Conservation (phyloP, 2,329 filamentous ascomycete species). For the Periconia sp. region DNA sequence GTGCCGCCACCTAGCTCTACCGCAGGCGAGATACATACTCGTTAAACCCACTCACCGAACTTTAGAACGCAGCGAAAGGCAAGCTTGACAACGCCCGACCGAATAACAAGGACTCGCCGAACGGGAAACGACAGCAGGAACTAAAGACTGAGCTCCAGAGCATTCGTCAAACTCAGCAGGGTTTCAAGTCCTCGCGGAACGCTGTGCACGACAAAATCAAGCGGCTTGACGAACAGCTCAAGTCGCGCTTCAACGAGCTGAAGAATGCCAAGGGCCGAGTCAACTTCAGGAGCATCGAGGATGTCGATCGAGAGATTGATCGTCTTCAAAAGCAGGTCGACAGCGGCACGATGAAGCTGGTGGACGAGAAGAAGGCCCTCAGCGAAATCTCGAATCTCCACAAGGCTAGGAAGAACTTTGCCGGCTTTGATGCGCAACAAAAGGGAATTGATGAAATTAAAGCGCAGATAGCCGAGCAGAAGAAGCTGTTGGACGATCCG, state of each 20-base stretch:
- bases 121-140: conserved; percentile 83
- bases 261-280: conserved; percentile 83
- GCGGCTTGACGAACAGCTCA: conserved; percentile 86
- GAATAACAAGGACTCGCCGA: conserved; percentile 81
- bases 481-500: conserved; percentile 88
- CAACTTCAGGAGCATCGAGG: conserved; percentile 84
- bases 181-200: conserved; percentile 81
- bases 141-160: conserved; percentile 80
- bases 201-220: conserved; percentile 89
- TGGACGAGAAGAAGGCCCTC: conserved; percentile 95
- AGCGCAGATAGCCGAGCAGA: conserved; percentile 85
- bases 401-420: conserved; percentile 91
- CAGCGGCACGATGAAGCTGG: conserved; percentile 88
- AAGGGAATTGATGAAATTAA: conserved; percentile 89
- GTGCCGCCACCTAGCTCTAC: conserved; percentile 21
- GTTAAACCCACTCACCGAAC: background rate
- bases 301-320: conserved; percentile 83
- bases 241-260: conserved; percentile 82
- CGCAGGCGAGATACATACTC: background rate
- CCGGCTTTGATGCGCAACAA: conserved; percentile 80
- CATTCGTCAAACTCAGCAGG: conserved; percentile 86
- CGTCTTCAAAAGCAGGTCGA: conserved; percentile 85
- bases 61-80: conserved; percentile 81
- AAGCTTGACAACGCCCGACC: conserved; percentile 86
- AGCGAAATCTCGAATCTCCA: conserved; percentile 80